Conservation (phyloP, 768 basidiomycete species). For the Calvatia gigantea region DNA sequence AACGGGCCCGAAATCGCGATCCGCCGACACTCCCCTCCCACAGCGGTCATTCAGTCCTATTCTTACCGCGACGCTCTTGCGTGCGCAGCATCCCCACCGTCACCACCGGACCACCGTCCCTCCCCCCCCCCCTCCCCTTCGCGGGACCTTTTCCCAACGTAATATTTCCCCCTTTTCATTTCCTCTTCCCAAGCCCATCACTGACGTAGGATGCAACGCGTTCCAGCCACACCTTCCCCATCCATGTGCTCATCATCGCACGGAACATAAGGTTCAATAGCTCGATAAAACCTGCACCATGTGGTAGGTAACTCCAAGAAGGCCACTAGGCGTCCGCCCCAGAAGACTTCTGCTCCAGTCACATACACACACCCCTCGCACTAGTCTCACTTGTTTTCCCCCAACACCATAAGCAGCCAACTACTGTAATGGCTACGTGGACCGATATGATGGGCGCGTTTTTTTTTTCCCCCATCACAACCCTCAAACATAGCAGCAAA, state of each 20-base stretch:
- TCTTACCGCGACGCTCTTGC: slow-evolving; percentile 3
- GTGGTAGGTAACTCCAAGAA: not conserved
- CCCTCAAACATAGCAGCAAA: not conserved
- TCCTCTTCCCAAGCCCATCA: not conserved
- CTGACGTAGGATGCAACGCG: not conserved
- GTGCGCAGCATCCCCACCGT: not conserved
- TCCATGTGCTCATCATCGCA: not conserved
- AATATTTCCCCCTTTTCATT: no score
- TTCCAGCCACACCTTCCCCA: not conserved
- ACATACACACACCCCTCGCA: not conserved
- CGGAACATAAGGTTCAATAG: not conserved
- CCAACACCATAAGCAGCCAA: no score
- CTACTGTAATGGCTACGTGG: no score
- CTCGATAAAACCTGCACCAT: not conserved
- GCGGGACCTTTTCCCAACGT: no score
- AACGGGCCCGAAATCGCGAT: slow-evolving; percentile 14
- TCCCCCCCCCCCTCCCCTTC: not conserved
- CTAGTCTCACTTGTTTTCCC: no score
- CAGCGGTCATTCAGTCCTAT: not conserved
- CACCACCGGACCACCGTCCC: not conserved
- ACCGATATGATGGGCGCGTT: no score
- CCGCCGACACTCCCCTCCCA: slow-evolving; percentile 9
- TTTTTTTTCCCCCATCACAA: no score
- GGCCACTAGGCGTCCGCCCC: not conserved
- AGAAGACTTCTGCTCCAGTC: not conserved